Percentiles rank a stretch among this genome's conserved stretches.
These are phyloP conservation scores for Gaeumannomyces tritici DNA, from an alignment of 2,329 filamentous ascomycete genomes.

Conservation along the genomic window DNA sequence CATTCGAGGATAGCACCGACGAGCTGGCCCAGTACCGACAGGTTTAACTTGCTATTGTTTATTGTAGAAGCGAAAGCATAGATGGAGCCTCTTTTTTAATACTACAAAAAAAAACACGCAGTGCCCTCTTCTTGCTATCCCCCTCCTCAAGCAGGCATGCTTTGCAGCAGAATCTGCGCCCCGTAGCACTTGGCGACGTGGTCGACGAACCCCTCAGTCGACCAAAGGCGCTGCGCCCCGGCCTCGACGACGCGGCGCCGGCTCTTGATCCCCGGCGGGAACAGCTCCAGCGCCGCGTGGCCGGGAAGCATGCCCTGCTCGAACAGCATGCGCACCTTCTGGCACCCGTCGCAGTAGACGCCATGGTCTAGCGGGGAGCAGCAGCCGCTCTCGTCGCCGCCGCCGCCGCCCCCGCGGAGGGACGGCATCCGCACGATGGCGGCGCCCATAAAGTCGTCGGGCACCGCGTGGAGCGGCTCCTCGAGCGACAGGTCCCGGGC, in stretches of 20 bases:
- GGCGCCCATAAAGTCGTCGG: not conserved
- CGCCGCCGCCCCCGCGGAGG: not conserved
- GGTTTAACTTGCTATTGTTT: not conserved
- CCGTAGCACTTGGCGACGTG: not conserved
- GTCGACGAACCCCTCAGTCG: not conserved
- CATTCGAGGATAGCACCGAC: slow-evolving; percentile 27
- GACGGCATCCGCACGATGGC: slow-evolving; percentile 2
- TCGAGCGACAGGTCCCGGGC: not conserved
- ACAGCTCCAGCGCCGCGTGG: not conserved
- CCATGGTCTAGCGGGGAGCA: not conserved
- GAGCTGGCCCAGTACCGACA: not conserved
- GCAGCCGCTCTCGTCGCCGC: not conserved
- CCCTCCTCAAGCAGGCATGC: not conserved
- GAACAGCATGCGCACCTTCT: not conserved
- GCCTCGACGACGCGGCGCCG: not conserved
- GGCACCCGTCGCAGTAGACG: not conserved
- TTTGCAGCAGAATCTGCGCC: not conserved
- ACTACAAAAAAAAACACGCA: not conserved
- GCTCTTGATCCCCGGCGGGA: not conserved
- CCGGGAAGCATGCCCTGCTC: not conserved
- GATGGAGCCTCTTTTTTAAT: not conserved
- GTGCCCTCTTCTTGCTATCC: too few species aligned
- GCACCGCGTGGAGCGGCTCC: not conserved
- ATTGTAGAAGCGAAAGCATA: not conserved
- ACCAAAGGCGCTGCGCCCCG: not conserved